These are phyloP conservation scores for Penicillium roqueforti DNA, from an alignment of 495 filamentous ascomycete species.

Conservation along the genomic window DNA sequence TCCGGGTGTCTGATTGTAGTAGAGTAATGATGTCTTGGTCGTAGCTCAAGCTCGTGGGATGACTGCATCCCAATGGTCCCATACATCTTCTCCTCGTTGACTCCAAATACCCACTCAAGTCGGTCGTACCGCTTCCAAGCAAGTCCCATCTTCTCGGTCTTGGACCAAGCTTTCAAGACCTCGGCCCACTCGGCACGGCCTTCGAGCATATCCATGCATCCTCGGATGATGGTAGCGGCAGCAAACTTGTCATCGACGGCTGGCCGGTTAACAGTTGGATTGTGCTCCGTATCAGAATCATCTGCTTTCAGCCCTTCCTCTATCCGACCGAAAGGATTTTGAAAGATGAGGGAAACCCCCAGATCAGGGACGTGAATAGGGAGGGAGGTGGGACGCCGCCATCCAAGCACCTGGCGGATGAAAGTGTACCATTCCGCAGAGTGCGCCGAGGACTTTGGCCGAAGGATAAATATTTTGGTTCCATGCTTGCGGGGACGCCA, in stretches of 20 bases:
- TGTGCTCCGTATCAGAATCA: constrained; percentile 34
- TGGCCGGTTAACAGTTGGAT: constrained; percentile 38
- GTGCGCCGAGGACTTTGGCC: constrained; percentile 59
- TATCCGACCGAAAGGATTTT: constrained; percentile 58
- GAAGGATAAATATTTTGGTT: constrained; percentile 64
- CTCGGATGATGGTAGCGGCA: constrained; percentile 52
- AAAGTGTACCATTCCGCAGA: constrained; percentile 77
- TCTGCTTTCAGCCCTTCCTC: constrained; percentile 41
- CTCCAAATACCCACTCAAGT: constrained; percentile 69
- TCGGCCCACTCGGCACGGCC: constrained; percentile 58
- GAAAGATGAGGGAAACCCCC: constrained; percentile 57
- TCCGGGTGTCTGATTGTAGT: constrained; percentile 43
- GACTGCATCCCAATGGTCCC: constrained; percentile 69
- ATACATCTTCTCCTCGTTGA: constrained; percentile 69
- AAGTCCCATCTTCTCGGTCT: constrained; percentile 61
- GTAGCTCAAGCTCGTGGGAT: constrained; percentile 69
- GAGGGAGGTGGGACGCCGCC: constrained; percentile 53
- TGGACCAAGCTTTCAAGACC: constrained; percentile 57
- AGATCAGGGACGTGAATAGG: constrained; percentile 66
- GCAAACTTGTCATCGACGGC: constrained; percentile 50
- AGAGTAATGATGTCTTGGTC: constrained; percentile 66
- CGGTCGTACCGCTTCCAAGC: constrained; percentile 76
- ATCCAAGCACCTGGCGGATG: constrained; percentile 57
- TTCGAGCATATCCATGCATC: constrained; percentile 57
- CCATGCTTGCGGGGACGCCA: constrained; percentile 56